Evolutionary conservation across 139 green algal genomes (phyloP), one percentile per base, ranked within the genome.

Genomic region (Ulvella scutata): DNA sequence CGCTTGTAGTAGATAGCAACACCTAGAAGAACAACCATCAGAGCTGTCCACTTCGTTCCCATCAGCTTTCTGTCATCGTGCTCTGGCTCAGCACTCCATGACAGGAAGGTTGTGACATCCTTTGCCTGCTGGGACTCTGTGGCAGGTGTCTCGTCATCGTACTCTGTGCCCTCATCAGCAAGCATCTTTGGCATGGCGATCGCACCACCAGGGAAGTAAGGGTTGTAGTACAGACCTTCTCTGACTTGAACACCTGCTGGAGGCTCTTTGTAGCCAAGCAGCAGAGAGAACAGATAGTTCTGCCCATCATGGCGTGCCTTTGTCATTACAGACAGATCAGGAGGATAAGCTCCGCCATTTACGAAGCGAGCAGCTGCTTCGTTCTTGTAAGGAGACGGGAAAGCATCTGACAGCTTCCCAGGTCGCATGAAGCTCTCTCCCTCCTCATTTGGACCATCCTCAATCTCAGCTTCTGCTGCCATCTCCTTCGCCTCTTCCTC

Each of bases 181-280:
- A 99, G 86, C 95, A 98, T 98, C 87, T 96, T 94, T 43, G 95
- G 95, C 95, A 99, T 99, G 75, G 95, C 95, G 74, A 99, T 99
- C 74, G 94, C 91, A 40, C 95, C 95, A 34, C 95, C 95, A 33
- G 93, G 91, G 86, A 99, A 99, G 88, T 99, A 99, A 13, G 95
- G 95, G 88, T 99, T 99, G 88, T 98, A 99, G 85, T 99, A 88
- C 77, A 99, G 88, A 23, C 95, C 95, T 87, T 98, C 92, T 29
- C 94, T 84, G n/a, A 98, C 79, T 85, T 91, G 79, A 43, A 99
- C 88, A 72, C 95, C 95, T 2, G 93, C 95, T 33, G 95, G 95
- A 3, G 95, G 93, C 40, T 99, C 95, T 4, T 93, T 83, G 90
- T 99, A 99, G 6, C 95, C 95, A 35, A 94, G 88, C 37, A 99